A percentile compares a stretch with the other conserved stretches of the same genome.
Conservation (phyloP, 1,139 yeast species). For the Saccharomyces pastorianus region DNA sequence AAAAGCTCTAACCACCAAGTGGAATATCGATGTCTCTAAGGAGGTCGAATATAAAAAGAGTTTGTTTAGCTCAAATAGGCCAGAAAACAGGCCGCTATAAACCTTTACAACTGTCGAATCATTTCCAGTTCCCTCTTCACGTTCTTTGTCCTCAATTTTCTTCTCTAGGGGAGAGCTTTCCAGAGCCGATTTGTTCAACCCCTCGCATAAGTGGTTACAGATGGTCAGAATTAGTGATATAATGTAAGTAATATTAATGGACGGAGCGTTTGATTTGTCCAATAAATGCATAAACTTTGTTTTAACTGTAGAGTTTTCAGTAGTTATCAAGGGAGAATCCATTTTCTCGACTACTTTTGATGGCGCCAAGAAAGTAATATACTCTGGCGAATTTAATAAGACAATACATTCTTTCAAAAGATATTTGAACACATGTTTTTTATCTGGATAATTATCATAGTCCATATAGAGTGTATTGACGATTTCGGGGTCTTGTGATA, state of each 20-base stretch:
- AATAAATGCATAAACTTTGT: constrained; percentile 61
- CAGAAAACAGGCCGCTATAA: constrained; percentile 34
- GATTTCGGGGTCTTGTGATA: constrained; percentile 49
- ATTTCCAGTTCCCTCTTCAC: constrained; percentile 34
- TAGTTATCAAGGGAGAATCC: constrained; percentile 27
- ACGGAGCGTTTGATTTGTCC: constrained; percentile 67
- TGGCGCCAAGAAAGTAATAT: constrained; percentile 34
- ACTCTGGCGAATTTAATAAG: constrained; percentile 30
- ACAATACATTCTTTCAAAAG: constrained; percentile 43
- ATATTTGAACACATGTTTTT: constrained; percentile 56
- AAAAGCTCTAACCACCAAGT: constrained; percentile 55
- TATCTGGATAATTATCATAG: constrained; percentile 51
- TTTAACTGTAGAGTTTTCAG: constrained; percentile 39
- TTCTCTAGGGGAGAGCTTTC: constrained; percentile 13
- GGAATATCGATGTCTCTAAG: constrained; percentile 62
- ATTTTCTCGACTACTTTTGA: constrained; percentile 25
- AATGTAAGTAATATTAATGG: constrained; percentile 54
- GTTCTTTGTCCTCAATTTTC: constrained; percentile 31
- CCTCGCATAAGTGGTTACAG: constrained; percentile 54
- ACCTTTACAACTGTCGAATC: constrained; percentile 16
- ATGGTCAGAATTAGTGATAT: constrained; percentile 52
- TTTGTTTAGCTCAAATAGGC: constrained; percentile 41
- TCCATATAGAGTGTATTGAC: constrained; percentile 47
- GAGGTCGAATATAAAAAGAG: constrained; percentile 50
- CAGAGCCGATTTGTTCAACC: constrained; percentile 51